phyloP scores from a whole-genome alignment of 2,329 filamentous ascomycete species.

The Neonectria hederae region DNA sequence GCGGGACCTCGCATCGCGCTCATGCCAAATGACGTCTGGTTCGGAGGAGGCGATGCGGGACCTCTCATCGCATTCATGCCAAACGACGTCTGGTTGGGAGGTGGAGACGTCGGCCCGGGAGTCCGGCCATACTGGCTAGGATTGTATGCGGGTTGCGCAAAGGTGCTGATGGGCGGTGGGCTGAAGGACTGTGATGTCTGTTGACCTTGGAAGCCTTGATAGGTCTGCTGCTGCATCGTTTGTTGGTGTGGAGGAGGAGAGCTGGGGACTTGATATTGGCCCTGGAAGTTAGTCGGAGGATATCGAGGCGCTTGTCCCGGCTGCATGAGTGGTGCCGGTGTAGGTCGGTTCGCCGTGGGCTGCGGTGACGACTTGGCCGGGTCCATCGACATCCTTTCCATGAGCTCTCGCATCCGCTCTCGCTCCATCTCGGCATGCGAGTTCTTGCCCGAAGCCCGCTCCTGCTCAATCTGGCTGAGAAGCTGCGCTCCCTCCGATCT shows the following conservation, averaged over 20 bases:
- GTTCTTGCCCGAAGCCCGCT: constrained; percentile 69
- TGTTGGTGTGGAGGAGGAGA: constrained; percentile 57
- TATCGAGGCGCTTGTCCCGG: constrained; percentile 59
- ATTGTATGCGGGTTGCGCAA: constrained; percentile 64
- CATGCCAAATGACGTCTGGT: constrained; percentile 61
- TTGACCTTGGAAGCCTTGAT: constrained; percentile 51
- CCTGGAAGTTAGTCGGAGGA: constrained; percentile 62
- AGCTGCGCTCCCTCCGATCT: constrained; percentile 91
- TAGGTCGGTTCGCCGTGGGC: constrained; percentile 35
- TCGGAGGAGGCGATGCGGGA: constrained; percentile 66
- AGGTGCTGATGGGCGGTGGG: constrained; percentile 54
- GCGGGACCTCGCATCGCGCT: constrained; percentile 52
- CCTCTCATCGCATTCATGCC: constrained; percentile 50
- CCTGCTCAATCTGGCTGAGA: constrained; percentile 85
- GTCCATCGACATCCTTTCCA: constrained; percentile 97
- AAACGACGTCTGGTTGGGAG: constrained; percentile 68
- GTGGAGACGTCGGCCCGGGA: constrained; percentile 67
- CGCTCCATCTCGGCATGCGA: constrained; percentile 83
- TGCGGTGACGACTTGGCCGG: constrained; percentile 52
- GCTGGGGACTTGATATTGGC: constrained; percentile 66
- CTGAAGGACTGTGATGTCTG: constrained; percentile 40
- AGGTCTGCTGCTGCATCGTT: constrained; percentile 53
- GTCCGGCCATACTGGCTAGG: constrained; percentile 68
- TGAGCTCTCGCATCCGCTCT: constrained; percentile 85
- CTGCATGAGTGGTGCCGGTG: constrained; percentile 61